Percentiles rank a stretch among this genome's conserved stretches.
Evolutionary conservation across 495 filamentous ascomycete genomes (phyloP).

Genomic region (Wilcoxina mikolae): DNA sequence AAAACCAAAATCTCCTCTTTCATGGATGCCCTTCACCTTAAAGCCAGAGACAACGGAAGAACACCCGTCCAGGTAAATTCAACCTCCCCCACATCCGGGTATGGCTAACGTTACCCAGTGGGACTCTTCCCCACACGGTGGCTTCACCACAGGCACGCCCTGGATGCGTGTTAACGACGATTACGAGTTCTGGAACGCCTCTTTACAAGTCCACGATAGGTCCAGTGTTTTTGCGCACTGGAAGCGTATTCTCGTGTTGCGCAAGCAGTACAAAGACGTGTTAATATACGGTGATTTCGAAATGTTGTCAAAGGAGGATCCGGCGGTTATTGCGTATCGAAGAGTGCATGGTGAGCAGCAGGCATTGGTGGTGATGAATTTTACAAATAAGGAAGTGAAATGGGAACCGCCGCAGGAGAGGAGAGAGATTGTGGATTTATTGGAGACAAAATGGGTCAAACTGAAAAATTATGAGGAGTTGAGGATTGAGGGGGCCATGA

Average conservation of each 20-base stretch:
- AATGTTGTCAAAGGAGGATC: slow-evolving; percentile 34
- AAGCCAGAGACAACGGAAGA: slow-evolving; percentile 42
- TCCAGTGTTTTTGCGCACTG: slow-evolving; percentile 41
- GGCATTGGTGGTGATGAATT: slow-evolving; percentile 40
- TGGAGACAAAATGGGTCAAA: slow-evolving; percentile 26
- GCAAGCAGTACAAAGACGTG: slow-evolving; percentile 40
- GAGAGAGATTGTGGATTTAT: slow-evolving; percentile 21
- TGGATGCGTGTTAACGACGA: slow-evolving; percentile 51
- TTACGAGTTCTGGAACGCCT: slow-evolving; percentile 38
- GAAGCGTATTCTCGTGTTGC: slow-evolving; percentile 37
- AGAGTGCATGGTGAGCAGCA: slow-evolving; percentile 29
- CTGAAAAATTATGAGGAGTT: slow-evolving; percentile 33
- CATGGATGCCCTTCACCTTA: slow-evolving; percentile 36
- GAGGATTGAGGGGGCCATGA: slow-evolving; percentile 7
- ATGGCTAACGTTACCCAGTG: slow-evolving; percentile 29
- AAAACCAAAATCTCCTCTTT: slow-evolving; percentile 16
- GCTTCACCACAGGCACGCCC: slow-evolving; percentile 41
- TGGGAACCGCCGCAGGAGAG: slow-evolving; percentile 34
- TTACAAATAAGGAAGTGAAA: slow-evolving; percentile 31
- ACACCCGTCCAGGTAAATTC: slow-evolving; percentile 31
- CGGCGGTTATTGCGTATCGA: slow-evolving; percentile 38
- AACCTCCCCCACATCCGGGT: background rate
- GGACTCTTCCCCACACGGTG: slow-evolving; percentile 36
- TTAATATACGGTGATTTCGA: slow-evolving; percentile 44
- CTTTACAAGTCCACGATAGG: slow-evolving; percentile 34